Evolutionary conservation across 1,139 yeast species (phyloP).

Genomic region (Lodderomyces parapsilosis): DNA sequence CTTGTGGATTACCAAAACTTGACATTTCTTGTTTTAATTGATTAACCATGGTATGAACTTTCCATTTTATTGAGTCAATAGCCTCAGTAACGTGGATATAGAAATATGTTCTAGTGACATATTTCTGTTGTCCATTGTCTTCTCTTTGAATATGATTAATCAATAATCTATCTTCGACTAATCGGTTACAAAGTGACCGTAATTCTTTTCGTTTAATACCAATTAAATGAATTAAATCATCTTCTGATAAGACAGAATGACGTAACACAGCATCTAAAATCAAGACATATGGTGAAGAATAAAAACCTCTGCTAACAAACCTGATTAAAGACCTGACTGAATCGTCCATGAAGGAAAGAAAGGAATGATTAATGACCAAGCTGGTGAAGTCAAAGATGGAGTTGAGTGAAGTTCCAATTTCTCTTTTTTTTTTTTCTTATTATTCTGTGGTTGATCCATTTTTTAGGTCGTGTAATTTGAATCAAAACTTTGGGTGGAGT

Average conservation of each 20-base stretch:
- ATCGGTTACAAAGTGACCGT: slow-evolving; percentile 74
- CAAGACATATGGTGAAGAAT: slow-evolving; percentile 78
- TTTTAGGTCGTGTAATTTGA: background rate
- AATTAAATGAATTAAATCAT: slow-evolving; percentile 76
- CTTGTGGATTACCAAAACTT: slow-evolving; percentile 86
- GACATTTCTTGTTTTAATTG: slow-evolving; percentile 76
- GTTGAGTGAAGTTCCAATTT: background rate
- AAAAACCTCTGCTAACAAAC: slow-evolving; percentile 84
- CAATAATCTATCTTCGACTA: slow-evolving; percentile 79
- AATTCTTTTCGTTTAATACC: slow-evolving; percentile 87
- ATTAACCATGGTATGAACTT: slow-evolving; percentile 83
- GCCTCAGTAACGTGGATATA: slow-evolving; percentile 91
- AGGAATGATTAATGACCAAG: background rate
- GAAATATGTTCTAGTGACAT: slow-evolving; percentile 73
- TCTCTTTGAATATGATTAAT: slow-evolving; percentile 75
- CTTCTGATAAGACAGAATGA: slow-evolving; percentile 93
- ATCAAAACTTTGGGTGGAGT: too few relatives aligned
- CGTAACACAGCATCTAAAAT: slow-evolving; percentile 86
- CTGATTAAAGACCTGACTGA: slow-evolving; percentile 41
- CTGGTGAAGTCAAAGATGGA: background rate
- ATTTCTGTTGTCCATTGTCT: slow-evolving; percentile 71
- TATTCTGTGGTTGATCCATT: too few relatives aligned
- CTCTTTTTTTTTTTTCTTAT: background rate
- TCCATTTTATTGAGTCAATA: slow-evolving; percentile 95
- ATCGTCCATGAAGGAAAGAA: slow-evolving; percentile 42